Evolutionary conservation across 176 grass and related monocot genomes (phyloP).

Genomic region (Eremochloa ophiuroides): DNA sequence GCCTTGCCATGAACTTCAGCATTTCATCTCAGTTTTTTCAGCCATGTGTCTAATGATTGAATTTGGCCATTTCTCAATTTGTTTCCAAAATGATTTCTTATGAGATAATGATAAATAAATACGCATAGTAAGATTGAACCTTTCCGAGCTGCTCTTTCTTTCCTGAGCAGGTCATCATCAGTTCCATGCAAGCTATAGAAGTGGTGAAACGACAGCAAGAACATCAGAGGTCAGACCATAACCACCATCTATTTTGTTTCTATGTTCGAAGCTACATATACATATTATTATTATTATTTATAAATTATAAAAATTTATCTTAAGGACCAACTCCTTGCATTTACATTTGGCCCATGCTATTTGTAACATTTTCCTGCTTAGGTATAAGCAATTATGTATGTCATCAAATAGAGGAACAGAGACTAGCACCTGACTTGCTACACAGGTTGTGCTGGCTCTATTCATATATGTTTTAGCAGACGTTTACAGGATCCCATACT

Average conservation of each 20-base stretch:
- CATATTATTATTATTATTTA: slow-evolving; percentile 21
- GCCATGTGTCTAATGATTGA: background rate
- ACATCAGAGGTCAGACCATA: slow-evolving; percentile 19
- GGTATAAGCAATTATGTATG: slow-evolving; percentile 37
- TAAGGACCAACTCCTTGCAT: slow-evolving; percentile 38
- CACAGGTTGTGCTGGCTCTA: slow-evolving; percentile 18
- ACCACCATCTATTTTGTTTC: slow-evolving; percentile 28
- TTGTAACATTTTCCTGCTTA: slow-evolving; percentile 25
- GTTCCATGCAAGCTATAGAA: background rate
- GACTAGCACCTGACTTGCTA: slow-evolving; percentile 25
- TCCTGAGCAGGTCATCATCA: background rate
- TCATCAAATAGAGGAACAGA: slow-evolving; percentile 39
- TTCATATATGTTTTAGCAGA: slow-evolving; percentile 8
- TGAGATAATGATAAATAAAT: background rate
- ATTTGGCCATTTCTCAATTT: background rate
- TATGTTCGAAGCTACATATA: slow-evolving; percentile 38
- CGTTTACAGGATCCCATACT: background rate
- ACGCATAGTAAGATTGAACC: background rate
- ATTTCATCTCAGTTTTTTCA: background rate
- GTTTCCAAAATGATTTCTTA: background rate
- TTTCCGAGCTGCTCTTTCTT: slow-evolving; percentile 1
- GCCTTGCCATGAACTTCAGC: background rate
- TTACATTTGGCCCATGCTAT: slow-evolving; percentile 49
- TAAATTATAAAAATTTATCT: slow-evolving; percentile 24
- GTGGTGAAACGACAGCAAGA: background rate